Conservation (phyloP, 768 basidiomycete genomes). For the Mycena capillaripes region DNA sequence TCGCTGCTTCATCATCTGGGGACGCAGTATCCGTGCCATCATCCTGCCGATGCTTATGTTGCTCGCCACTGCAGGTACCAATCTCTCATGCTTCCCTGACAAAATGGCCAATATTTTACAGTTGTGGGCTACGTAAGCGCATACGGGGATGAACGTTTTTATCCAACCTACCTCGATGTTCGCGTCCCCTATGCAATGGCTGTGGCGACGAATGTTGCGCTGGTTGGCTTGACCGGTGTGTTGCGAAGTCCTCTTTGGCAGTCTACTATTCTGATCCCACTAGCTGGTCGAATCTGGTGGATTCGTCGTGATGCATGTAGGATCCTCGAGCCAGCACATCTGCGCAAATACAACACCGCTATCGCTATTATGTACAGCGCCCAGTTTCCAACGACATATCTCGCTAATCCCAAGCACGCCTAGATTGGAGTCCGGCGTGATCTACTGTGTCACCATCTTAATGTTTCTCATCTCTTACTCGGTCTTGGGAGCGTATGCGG, state of each 20-base stretch:
- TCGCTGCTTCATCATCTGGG: conserved; percentile 12
- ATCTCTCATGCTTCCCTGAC: too few relatives aligned
- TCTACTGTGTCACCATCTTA: conserved; percentile 5
- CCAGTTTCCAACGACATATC: not conserved
- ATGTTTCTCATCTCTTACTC: not conserved
- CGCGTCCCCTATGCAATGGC: not conserved
- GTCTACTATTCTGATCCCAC: not conserved
- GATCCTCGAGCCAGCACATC: not conserved
- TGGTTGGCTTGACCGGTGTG: conserved; percentile 20
- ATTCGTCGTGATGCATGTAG: not conserved
- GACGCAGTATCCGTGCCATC: not conserved
- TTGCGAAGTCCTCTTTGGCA: not conserved
- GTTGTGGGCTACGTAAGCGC: not conserved
- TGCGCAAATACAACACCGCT: not conserved
- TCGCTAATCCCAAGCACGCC: too few relatives aligned
- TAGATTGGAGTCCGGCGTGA: not conserved
- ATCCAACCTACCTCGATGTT: not conserved
- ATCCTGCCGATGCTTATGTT: conserved; percentile 11
- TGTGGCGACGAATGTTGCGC: conserved; percentile 1
- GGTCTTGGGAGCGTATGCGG: not conserved
- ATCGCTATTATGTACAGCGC: not conserved
- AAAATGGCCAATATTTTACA: not conserved
- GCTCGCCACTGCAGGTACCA: not conserved
- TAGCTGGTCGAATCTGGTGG: conserved; percentile 9
- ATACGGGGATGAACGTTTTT: not conserved